Evolutionary conservation across 306 rosid genomes (phyloP).

Genomic region (Astragalus glycyphyllos): DNA sequence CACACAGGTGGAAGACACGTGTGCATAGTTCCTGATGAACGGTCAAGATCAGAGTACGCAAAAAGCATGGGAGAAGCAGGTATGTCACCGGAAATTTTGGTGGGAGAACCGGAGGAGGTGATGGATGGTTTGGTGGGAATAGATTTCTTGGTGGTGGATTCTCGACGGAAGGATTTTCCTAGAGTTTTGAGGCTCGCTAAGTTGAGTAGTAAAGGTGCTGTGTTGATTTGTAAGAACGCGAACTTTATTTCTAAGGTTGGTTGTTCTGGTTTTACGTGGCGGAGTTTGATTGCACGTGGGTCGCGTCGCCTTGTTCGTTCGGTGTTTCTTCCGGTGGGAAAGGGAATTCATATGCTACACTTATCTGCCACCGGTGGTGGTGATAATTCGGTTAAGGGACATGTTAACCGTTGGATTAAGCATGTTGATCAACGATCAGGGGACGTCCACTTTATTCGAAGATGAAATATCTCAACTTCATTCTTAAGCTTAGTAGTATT

Average conservation of each 20-base stretch:
- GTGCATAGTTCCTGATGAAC: slow-evolving; percentile 83
- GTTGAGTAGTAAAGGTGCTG: slow-evolving; percentile 77
- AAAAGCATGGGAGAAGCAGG: slow-evolving; percentile 57
- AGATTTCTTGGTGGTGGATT: slow-evolving; percentile 85
- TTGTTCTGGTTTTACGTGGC: slow-evolving; percentile 63
- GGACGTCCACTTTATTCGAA: slow-evolving; percentile 75
- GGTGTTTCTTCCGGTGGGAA: slow-evolving; percentile 90
- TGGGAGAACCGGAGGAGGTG: slow-evolving; percentile 78
- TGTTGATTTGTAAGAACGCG: slow-evolving; percentile 80
- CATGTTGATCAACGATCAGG: slow-evolving; percentile 89
- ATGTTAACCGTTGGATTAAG: slow-evolving; percentile 66
- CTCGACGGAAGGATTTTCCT: slow-evolving; percentile 55
- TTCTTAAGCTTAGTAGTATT: neutral
- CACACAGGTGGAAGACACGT: slow-evolving; percentile 84
- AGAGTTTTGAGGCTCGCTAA: slow-evolving; percentile 70
- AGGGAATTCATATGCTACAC: slow-evolving; percentile 83
- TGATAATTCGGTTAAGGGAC: neutral
- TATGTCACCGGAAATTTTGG: slow-evolving; percentile 57
- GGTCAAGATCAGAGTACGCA: slow-evolving; percentile 64
- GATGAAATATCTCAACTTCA: slow-evolving; percentile 32
- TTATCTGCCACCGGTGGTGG: slow-evolving; percentile 57
- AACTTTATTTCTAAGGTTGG: slow-evolving; percentile 47
- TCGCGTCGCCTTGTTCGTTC: slow-evolving; percentile 68
- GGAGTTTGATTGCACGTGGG: slow-evolving; percentile 56
- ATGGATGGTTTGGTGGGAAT: slow-evolving; percentile 61